Conservation (phyloP, 305 asterid genomes). For the Fraxinus baroniana region DNA sequence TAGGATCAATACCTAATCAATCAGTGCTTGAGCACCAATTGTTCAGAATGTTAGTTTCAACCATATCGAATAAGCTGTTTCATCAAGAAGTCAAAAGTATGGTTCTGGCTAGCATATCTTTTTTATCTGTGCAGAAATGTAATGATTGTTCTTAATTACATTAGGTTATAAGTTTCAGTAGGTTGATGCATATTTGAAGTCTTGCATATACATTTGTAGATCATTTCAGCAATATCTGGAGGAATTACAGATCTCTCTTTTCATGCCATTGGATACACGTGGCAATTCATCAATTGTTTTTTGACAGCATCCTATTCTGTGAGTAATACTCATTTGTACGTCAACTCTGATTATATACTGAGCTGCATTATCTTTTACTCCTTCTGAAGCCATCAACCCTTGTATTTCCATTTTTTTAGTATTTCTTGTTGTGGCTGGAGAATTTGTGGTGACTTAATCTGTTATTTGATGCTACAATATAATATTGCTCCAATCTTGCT, state of each 20-base stretch:
- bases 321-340: conserved; percentile 30
- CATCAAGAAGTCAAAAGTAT: conserved; percentile 13
- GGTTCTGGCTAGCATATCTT: neutral
- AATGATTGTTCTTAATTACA: neutral
- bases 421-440: neutral
- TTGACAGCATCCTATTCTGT: conserved; percentile 94
- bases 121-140: neutral
- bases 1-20: neutral
- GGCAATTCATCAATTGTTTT: conserved; percentile 89
- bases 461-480: neutral
- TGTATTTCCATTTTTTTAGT: neutral
- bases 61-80: neutral
- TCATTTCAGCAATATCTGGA: conserved; percentile 89
- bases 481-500: conserved; percentile 2
- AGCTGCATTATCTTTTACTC: conserved; percentile 10
- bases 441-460: neutral
- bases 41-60: conserved; percentile 1
- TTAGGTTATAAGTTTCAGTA: neutral
- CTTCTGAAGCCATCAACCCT: neutral
- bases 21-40: neutral
- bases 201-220: conserved; percentile 47
- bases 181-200: neutral
- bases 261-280: conserved; percentile 72
- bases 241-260: conserved; percentile 89
- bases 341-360: conserved; percentile 1